Conservation (phyloP, 768 basidiomycete genomes). For the Dentipellis fragilis region DNA sequence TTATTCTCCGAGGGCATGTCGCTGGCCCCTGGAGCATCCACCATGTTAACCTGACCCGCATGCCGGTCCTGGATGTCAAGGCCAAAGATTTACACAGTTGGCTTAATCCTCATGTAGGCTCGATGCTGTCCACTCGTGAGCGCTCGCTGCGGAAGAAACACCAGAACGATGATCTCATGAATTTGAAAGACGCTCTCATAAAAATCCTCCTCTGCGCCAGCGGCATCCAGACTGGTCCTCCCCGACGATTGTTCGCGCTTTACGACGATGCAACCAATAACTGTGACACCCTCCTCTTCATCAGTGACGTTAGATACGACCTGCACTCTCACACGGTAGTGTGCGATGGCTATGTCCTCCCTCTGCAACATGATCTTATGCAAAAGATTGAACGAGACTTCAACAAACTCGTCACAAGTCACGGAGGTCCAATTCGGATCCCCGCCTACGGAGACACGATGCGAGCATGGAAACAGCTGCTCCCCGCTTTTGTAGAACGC, state of each 20-base stretch:
- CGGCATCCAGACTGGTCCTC: slow-evolving; percentile 15
- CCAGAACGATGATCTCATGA: slow-evolving; percentile 17
- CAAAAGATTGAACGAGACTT: background rate
- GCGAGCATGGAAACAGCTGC: slow-evolving; percentile 37
- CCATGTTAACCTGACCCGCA: slow-evolving; percentile 25
- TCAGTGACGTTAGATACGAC: slow-evolving; percentile 38
- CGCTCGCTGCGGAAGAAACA: slow-evolving; percentile 1
- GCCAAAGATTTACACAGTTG: slow-evolving; percentile 15
- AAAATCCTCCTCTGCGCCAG: slow-evolving; percentile 17
- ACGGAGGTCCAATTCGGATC: too few relatives aligned
- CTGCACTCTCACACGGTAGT: slow-evolving; percentile 38
- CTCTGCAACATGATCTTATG: slow-evolving; percentile 20
- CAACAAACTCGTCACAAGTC: background rate
- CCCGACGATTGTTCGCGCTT: background rate
- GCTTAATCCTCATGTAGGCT: slow-evolving; percentile 23
- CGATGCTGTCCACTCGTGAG: slow-evolving; percentile 25
- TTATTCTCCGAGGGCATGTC: slow-evolving; percentile 2
- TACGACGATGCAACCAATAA: background rate
- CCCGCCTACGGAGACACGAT: slow-evolving; percentile 3
- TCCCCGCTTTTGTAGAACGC: slow-evolving; percentile 42
- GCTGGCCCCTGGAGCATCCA: slow-evolving; percentile 27
- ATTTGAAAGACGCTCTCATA: slow-evolving; percentile 25
- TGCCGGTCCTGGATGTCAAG: slow-evolving; percentile 23
- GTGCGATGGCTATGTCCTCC: slow-evolving; percentile 38
- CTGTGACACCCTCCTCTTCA: slow-evolving; percentile 33